A percentile compares a stretch with the other conserved stretches of the same genome.
phyloP scores from a whole-genome alignment of 2,329 filamentous ascomycete genomes.

The Cryphonectria japonica region DNA sequence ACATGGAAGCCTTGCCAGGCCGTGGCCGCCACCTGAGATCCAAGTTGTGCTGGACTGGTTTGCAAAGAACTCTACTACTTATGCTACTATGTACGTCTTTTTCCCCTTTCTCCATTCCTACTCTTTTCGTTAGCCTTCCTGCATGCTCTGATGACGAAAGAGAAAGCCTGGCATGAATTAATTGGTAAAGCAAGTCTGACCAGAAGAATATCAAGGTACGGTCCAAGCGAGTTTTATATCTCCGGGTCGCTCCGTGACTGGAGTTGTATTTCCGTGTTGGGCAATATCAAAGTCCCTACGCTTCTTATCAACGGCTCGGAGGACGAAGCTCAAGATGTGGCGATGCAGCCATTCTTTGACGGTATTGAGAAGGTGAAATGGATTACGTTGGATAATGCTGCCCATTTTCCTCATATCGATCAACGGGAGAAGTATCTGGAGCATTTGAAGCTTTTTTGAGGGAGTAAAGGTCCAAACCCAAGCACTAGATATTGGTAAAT shows the following conservation, averaged over 20 bases:
- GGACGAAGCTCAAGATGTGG: conserved; percentile 42
- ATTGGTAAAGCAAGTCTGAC: no score
- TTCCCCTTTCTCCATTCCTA: no score
- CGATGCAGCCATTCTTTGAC: conserved; percentile 41
- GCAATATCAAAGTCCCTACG: conserved; percentile 38
- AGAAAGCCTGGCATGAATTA: no score
- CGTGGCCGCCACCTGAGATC: conserved; percentile 41
- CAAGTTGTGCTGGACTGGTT: conserved; percentile 38
- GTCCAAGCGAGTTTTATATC: conserved; percentile 24
- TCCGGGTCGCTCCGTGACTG: conserved; percentile 36
- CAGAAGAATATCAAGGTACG: conserved; percentile 14
- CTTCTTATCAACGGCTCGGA: conserved; percentile 42
- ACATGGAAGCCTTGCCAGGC: conserved; percentile 35
- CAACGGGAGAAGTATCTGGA: conserved; percentile 37
- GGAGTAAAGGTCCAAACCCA: background rate
- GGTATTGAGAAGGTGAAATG: conserved; percentile 42
- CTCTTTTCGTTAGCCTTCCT: no score
- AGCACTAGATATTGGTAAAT: no score
- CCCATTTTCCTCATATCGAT: conserved; percentile 42
- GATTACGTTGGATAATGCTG: conserved; percentile 41
- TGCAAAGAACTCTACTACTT: conserved; percentile 39
- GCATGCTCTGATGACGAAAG: no score
- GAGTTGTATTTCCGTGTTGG: conserved; percentile 34
- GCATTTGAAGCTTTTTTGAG: conserved; percentile 32
- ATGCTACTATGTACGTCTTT: conserved; percentile 39